A percentile compares a stretch with the other conserved stretches of the same genome.
phyloP scores from a whole-genome alignment of 352 stramenopile species.

The Pythium brassicae region DNA sequence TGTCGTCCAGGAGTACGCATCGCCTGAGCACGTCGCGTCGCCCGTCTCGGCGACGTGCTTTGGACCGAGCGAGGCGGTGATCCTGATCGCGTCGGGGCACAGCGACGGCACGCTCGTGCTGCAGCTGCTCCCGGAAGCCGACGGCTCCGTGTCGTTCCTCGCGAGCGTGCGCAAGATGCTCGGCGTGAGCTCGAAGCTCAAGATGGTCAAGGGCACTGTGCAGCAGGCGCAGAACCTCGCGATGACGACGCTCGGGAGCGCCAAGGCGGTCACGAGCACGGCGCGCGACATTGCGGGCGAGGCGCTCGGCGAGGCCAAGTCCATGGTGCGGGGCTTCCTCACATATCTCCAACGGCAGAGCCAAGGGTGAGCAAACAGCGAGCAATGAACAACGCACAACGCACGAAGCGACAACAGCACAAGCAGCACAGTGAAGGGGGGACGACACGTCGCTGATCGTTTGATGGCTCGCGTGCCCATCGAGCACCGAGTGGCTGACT shows the following conservation, averaged over 20 bases:
- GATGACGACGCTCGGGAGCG: conserved; percentile 76
- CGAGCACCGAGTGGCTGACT: background rate
- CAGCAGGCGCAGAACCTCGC: conserved; percentile 85
- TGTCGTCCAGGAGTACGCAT: conserved; percentile 69
- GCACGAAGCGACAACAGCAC: background rate
- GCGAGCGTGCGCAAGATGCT: conserved; percentile 67
- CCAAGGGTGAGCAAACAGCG: conserved; percentile 10
- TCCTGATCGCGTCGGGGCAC: conserved; percentile 65
- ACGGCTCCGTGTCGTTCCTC: conserved; percentile 73
- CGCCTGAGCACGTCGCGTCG: conserved; percentile 18
- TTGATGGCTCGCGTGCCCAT: background rate
- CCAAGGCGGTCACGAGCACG: conserved; percentile 78
- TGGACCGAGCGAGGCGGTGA: conserved; percentile 73
- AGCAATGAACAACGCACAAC: background rate
- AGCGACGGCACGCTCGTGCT: conserved; percentile 70
- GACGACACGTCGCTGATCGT: conserved; percentile 2
- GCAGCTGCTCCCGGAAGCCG: conserved; percentile 77
- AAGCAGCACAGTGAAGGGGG: too few relatives aligned
- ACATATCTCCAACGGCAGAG: conserved; percentile 57
- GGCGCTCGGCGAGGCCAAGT: conserved; percentile 77
- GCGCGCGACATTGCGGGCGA: conserved; percentile 83
- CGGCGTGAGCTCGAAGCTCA: conserved; percentile 76
- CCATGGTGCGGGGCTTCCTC: conserved; percentile 75
- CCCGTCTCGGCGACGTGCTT: conserved; percentile 60
- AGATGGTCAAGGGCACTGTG: conserved; percentile 85